Percentiles rank a stretch among this genome's conserved stretches.
phyloP scores from a whole-genome alignment of 2,329 filamentous ascomycete genomes.

The Cordyceps javanica region DNA sequence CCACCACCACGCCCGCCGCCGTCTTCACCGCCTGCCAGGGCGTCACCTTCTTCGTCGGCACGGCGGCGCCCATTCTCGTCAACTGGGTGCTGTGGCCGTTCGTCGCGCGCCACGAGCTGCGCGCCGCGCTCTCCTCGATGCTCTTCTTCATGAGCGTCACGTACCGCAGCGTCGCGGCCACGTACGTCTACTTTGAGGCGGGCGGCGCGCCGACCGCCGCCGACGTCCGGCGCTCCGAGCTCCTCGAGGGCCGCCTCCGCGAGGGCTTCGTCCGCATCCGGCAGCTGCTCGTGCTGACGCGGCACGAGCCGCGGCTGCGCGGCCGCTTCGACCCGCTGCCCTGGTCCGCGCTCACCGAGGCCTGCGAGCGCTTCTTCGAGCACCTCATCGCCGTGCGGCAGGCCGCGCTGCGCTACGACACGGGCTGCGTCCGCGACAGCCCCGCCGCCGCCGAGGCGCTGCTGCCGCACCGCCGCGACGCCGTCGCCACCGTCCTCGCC shows the following conservation, averaged over 20 bases:
- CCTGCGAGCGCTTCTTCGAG: slow-evolving; percentile 54
- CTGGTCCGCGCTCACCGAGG: slow-evolving; percentile 49
- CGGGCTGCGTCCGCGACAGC: slow-evolving; percentile 44
- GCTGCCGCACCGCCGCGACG: slow-evolving; percentile 46
- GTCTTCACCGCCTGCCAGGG: slow-evolving; percentile 42
- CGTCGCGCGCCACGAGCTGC: slow-evolving; percentile 51
- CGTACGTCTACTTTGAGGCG: slow-evolving; percentile 53
- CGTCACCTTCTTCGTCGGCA: slow-evolving; percentile 45
- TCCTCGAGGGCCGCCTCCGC: slow-evolving; percentile 52
- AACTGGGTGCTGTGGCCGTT: slow-evolving; percentile 59
- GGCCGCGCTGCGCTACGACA: slow-evolving; percentile 51
- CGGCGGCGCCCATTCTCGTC: slow-evolving; percentile 46
- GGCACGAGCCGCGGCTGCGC: slow-evolving; percentile 53
- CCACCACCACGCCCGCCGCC: slow-evolving; percentile 25
- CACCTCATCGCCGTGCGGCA: slow-evolving; percentile 52
- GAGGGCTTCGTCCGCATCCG: slow-evolving; percentile 54
- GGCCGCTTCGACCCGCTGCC: slow-evolving; percentile 51
- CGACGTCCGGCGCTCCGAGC: slow-evolving; percentile 48
- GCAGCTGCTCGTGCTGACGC: slow-evolving; percentile 49
- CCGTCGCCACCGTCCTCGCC: slow-evolving; percentile 50
- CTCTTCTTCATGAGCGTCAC: slow-evolving; percentile 52
- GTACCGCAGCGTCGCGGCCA: slow-evolving; percentile 48
- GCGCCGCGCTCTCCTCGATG: slow-evolving; percentile 49
- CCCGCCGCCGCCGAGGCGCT: slow-evolving; percentile 43
- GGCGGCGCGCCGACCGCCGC: slow-evolving; percentile 44